Evolutionary conservation across 2,329 filamentous ascomycete genomes (phyloP), one percentile per base, ranked within the genome.

Genomic region (Venturia effusa): DNA sequence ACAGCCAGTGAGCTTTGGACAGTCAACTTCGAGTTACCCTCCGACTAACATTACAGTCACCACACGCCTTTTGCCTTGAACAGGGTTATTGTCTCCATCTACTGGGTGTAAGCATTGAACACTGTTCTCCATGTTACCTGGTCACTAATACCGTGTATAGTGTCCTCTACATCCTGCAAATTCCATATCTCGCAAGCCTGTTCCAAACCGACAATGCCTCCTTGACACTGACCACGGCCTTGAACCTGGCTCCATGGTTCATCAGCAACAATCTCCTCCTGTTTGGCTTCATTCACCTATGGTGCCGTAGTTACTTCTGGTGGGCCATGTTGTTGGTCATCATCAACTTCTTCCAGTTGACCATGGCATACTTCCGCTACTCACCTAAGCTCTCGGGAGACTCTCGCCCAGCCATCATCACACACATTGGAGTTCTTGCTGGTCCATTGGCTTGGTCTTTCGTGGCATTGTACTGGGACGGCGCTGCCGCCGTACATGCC

Each of bases 391-490:
- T 64, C 4, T 57, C 51, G 8, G 51, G 51, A 19, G 30, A 57
- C 19, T 57, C 51, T 17, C 51, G 51, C 19, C 51, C 51, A n/a
- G 51, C 51, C 2, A 57, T 57, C 51, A 41, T 65, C 70, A 89
- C 96, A 69, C 91, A 96, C 75, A 78, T 86, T 13, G 85, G 90
- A 6, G 86, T 86, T 55, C 85, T 92, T 27, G 87, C 88, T 19
- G 89, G 86, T 0, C 92, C 92, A 6, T 80, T 96, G 68, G 89
- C 88, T 1, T 96, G 90, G 89, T 92, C 88, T 17, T 89, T 94
- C 71, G 86, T 93, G 17, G 88, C 89, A 37, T 81, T 96, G 62
- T 93, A 92, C 80, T 96, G 90, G 90, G 90, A 91, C 69, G 92
- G 92, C 10, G 90, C 92, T 24, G 86, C 92, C 59, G 89, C 89